phyloP scores from a whole-genome alignment of 2,329 filamentous ascomycete genomes.

The Clonostachys rosea region DNA sequence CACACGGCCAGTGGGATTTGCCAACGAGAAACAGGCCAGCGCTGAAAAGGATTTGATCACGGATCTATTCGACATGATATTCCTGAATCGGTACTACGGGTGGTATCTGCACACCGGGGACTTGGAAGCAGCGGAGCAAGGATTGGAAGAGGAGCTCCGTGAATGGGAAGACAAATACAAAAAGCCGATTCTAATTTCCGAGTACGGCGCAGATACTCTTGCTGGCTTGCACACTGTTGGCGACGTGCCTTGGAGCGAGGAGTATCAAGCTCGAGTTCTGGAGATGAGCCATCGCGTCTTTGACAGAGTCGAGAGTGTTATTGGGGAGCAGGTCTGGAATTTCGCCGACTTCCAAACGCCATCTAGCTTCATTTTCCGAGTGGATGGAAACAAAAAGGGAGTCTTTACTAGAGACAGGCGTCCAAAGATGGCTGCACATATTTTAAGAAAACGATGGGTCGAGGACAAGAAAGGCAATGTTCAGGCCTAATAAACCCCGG shows the following conservation, averaged over 20 bases:
- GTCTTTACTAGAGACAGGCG: slow-evolving; percentile 12
- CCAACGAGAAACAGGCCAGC: slow-evolving; percentile 9
- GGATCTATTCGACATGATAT: slow-evolving; percentile 17
- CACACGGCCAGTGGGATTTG: slow-evolving; percentile 14
- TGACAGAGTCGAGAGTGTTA: slow-evolving; percentile 14
- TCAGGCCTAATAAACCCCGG: too few relatives aligned
- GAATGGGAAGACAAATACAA: slow-evolving; percentile 14
- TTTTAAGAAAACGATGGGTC: slow-evolving; percentile 9
- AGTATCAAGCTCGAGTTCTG: slow-evolving; percentile 15
- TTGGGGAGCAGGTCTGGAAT: slow-evolving; percentile 19
- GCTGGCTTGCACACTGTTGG: slow-evolving; percentile 16
- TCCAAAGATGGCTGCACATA: slow-evolving; percentile 10
- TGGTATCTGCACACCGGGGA: slow-evolving; percentile 16
- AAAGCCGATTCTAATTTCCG: slow-evolving; percentile 19
- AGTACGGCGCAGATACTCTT: slow-evolving; percentile 19
- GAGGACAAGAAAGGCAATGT: not conserved
- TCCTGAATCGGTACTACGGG: slow-evolving; percentile 19
- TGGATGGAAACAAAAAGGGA: slow-evolving; percentile 17
- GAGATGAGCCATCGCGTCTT: slow-evolving; percentile 20
- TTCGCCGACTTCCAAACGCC: slow-evolving; percentile 16
- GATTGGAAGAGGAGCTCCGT: slow-evolving; percentile 12
- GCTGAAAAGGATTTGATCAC: slow-evolving; percentile 10
- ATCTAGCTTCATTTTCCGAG: slow-evolving; percentile 6
- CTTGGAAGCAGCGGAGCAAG: slow-evolving; percentile 11
- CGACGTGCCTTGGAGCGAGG: slow-evolving; percentile 18